These are phyloP conservation scores for Halophytophthora polymorphica DNA, from an alignment of 352 stramenopile species.

Conservation along the genomic window DNA sequence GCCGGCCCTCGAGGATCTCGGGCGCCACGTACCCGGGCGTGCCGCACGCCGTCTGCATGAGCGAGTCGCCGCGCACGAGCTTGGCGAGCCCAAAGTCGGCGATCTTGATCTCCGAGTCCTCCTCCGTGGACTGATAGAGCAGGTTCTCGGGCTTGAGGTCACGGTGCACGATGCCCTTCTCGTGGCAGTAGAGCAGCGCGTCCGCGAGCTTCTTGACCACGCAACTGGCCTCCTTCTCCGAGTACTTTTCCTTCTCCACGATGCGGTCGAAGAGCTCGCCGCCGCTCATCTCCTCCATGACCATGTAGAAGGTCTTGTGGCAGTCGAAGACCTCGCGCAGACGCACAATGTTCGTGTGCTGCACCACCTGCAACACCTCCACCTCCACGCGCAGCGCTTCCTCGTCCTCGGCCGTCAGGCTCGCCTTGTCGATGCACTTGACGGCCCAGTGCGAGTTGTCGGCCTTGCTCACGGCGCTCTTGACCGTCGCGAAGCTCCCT, in stretches of 20 bases:
- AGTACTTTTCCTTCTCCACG: slow-evolving; percentile 91
- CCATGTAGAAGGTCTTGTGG: slow-evolving; percentile 90
- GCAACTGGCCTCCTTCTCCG: slow-evolving; percentile 79
- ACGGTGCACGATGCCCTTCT: slow-evolving; percentile 89
- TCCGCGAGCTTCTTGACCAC: slow-evolving; percentile 85
- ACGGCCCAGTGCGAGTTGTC: slow-evolving; percentile 80
- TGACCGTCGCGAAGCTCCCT: slow-evolving; percentile 85
- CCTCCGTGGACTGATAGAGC: slow-evolving; percentile 79
- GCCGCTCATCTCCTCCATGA: slow-evolving; percentile 90
- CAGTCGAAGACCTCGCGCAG: slow-evolving; percentile 88
- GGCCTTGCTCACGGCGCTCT: slow-evolving; percentile 71
- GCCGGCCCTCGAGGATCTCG: slow-evolving; percentile 92
- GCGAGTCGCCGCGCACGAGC: slow-evolving; percentile 90
- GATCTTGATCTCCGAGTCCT: slow-evolving; percentile 93
- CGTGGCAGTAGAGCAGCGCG: slow-evolving; percentile 87
- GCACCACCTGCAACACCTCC: slow-evolving; percentile 75
- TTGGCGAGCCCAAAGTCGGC: slow-evolving; percentile 91
- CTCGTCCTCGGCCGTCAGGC: slow-evolving; percentile 75
- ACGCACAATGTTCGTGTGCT: slow-evolving; percentile 87
- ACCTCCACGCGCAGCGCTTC: slow-evolving; percentile 81
- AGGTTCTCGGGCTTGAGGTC: slow-evolving; percentile 90
- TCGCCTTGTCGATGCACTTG: slow-evolving; percentile 86
- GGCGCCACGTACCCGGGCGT: slow-evolving; percentile 96
- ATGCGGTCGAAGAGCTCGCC: slow-evolving; percentile 93
- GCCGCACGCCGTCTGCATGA: slow-evolving; percentile 94